phyloP scores from a whole-genome alignment of 345 rosid species.

The Gossypium stocksii region DNA sequence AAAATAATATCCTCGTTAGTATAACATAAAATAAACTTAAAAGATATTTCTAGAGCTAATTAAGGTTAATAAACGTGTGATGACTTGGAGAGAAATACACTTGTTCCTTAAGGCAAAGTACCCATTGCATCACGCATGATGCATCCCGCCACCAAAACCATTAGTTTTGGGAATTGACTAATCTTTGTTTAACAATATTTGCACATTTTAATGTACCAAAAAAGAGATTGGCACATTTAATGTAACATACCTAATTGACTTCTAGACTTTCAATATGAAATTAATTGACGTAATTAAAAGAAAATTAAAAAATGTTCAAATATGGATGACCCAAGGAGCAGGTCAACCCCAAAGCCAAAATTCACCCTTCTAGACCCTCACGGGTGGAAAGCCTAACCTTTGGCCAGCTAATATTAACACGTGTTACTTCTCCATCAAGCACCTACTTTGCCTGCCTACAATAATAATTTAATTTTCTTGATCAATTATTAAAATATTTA shows the following conservation, averaged over 20 bases:
- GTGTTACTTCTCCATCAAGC: conserved; percentile 1
- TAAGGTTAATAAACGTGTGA: too few relatives aligned
- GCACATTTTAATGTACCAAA: too few relatives aligned
- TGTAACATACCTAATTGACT: not conserved
- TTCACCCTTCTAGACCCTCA: not conserved
- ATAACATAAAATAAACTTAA: too few relatives aligned
- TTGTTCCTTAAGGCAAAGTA: not conserved
- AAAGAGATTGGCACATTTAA: not conserved
- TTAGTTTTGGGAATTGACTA: not conserved
- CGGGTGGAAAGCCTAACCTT: not conserved
- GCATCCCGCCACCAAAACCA: not conserved
- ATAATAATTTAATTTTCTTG: too few relatives aligned
- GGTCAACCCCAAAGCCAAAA: too few relatives aligned
- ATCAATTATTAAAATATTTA: too few relatives aligned
- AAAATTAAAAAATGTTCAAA: not conserved
- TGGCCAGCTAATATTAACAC: not conserved
- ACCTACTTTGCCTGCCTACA: not conserved
- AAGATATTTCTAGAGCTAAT: too few relatives aligned
- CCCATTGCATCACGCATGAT: conserved; percentile 13
- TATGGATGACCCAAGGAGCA: too few relatives aligned
- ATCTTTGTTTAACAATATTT: not conserved
- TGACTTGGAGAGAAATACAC: not conserved
- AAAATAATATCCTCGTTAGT: too few relatives aligned
- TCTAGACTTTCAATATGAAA: not conserved
- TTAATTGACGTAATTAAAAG: not conserved